Evolutionary conservation across 345 rosid genomes (phyloP), one percentile per base, ranked within the genome.

Genomic region (Bruguiera sexangula): DNA sequence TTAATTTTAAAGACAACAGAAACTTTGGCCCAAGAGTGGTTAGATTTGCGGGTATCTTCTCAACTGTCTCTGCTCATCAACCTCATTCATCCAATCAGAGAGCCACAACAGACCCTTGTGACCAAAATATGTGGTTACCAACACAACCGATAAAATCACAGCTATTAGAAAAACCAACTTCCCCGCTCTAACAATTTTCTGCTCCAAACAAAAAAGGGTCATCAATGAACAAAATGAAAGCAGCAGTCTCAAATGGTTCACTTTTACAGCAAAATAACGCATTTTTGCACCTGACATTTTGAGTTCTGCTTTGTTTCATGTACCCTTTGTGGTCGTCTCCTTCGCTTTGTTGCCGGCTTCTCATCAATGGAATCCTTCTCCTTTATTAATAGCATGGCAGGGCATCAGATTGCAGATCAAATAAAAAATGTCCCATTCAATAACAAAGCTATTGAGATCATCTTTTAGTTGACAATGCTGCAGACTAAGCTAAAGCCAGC

Each of bases 41-140:
- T 74, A 86, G 63, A 79, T 27, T 36, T 77, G 69, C 3, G 77
- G 81, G 59, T 78, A 70, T 66, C 81, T 75, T 81, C 60, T 56
- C 4, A 5, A 21, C 29, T 72, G 83, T 80, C 87, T 82, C 74
- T 85, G 90, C 34, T 66, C 86, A 59, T 89, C 98, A 8, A 86
- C 66, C 81, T 85, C 91, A 71, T 91, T 88, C 97, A 94, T 94
- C 96, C 96, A 91, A 76, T 89, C 89, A 0, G 86, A 81, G 24
- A 94, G 95, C 84, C 80, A 70, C 71, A 94, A 55, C 24, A 94
- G 85, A 59, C 90, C 96, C 69, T 89, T 88, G 80, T 89, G 88
- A n/a, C 97, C 95, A 36, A 78, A 89, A 82, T 82, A 89, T 7
- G 78, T 53, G n/a, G 67, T 80, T 36, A 83, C 83, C 4, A 76